A percentile compares a stretch with the other conserved stretches of the same genome.
phyloP scores from a whole-genome alignment of 2,329 filamentous ascomycete species.

The Colletotrichum phormii region DNA sequence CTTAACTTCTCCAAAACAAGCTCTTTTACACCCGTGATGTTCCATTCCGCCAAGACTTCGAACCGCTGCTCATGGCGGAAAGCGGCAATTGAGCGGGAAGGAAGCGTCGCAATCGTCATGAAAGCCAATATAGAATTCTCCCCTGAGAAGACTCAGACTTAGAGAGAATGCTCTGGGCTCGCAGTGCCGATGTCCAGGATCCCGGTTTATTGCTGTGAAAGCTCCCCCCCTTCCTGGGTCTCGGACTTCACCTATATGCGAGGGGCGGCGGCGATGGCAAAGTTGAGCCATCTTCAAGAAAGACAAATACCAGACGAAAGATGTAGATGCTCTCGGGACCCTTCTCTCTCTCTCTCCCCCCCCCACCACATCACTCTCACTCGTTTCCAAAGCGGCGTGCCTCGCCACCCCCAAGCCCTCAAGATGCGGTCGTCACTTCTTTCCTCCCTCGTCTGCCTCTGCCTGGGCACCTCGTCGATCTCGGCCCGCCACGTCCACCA shows the following conservation, averaged over 20 bases:
- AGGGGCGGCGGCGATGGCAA: not conserved
- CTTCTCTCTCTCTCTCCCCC: not conserved
- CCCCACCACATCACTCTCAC: not conserved
- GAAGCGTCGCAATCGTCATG: not conserved
- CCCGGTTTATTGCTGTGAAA: not conserved
- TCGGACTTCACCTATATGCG: not conserved
- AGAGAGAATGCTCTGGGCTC: not conserved
- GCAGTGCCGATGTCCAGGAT: not conserved
- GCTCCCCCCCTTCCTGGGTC: not conserved
- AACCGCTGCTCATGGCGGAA: conserved; percentile 1
- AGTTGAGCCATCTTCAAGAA: not conserved
- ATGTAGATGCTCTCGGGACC: not conserved
- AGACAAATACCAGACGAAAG: conserved; percentile 8
- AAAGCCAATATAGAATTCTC: not conserved
- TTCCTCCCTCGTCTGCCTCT: conserved; percentile 2
- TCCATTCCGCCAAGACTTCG: conserved; percentile 20
- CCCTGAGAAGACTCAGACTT: not conserved
- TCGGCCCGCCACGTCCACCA: conserved; percentile 23
- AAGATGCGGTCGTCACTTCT: conserved; percentile 26
- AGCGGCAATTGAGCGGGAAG: conserved; percentile 23
- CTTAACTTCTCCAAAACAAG: not conserved
- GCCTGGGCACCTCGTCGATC: not conserved
- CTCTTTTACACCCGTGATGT: conserved; percentile 1
- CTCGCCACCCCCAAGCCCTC: not conserved
- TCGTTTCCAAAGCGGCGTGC: not conserved